phyloP scores from a whole-genome alignment of 2,329 filamentous ascomycete species.

The Colletotrichum sp. region DNA sequence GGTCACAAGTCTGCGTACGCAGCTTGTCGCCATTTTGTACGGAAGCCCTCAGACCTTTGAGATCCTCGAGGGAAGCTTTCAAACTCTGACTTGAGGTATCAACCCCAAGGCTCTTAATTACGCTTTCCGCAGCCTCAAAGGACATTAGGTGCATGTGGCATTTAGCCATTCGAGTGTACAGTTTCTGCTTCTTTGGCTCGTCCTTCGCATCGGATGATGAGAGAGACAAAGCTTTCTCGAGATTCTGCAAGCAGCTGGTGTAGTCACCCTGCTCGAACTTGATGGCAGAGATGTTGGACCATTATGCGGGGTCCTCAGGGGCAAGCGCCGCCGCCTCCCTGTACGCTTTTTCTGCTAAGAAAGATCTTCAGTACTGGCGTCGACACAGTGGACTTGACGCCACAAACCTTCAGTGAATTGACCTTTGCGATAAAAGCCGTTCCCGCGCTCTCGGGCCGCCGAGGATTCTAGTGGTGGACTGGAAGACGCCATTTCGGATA shows the following conservation, averaged over 20 bases:
- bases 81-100: neutral
- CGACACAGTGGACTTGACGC: neutral
- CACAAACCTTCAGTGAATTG: neutral
- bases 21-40: neutral
- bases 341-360: neutral
- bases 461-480: neutral
- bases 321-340: neutral
- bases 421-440: neutral
- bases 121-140: slow-evolving; percentile 11
- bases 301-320: neutral
- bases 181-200: neutral
- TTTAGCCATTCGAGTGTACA: slow-evolving; percentile 18
- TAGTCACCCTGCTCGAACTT: slow-evolving; percentile 27
- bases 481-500: neutral
- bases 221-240: neutral
- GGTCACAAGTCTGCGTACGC: slow-evolving; percentile 15
- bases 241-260: slow-evolving; percentile 3
- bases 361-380: neutral
- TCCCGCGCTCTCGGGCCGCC: neutral
- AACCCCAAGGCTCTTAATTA: neutral
- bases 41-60: neutral
- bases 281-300: slow-evolving; percentile 25
- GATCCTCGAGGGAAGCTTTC: neutral
- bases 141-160: slow-evolving; percentile 19
- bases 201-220: neutral